Evolutionary conservation across 495 filamentous ascomycete genomes (phyloP), one percentile per base, ranked within the genome.

Genomic region (Penicillium salamii): DNA sequence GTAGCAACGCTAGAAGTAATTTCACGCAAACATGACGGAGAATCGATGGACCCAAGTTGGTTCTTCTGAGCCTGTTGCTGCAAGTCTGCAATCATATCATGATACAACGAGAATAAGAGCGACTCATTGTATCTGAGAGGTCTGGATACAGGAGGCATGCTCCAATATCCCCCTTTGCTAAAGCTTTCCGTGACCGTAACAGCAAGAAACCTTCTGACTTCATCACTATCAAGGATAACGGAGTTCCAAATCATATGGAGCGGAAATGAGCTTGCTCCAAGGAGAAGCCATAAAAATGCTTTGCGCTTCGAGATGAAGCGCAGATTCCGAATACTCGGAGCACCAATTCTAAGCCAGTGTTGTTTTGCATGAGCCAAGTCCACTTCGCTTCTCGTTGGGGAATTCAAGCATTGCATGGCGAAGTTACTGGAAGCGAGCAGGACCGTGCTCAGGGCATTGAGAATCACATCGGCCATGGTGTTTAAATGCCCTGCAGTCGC

Each of bases 381-480:
- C 15, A 58, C 51, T 36, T 58, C 51, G 6, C 15, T 33, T 5
- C 54, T 32, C 17, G 54, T 54, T 3, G 73, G 73, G 3, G 69
- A 59, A 20, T 65, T 65, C 9, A 74, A 50, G 38, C 62, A 57
- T 42, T 75, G 71, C 71, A 73, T 77, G 24, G 59, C 58, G 42
- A 71, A 54, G 34, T 58, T 58, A 29, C 51, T 54, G n/a, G 45
- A 42, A n/a, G 31, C 52, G 7, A 55, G 39, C 11, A 58, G 46
- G 35, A 50, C 41, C 5, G 55, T 58, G 48, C 52, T 55, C 17
- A 57, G 43, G 14, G 54, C 33, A 20, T 57, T 57, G 50, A 57
- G 53, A 9, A 54, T 24, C 20, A 53, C 12, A 48, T 57, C 50
- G 13, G 40, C 15, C 6, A 36, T 29, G 8, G 7, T 43, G 12